Base-by-base conservation (phyloP, 352 stramenopile species). In the Thraustotheca clavata region DNA sequence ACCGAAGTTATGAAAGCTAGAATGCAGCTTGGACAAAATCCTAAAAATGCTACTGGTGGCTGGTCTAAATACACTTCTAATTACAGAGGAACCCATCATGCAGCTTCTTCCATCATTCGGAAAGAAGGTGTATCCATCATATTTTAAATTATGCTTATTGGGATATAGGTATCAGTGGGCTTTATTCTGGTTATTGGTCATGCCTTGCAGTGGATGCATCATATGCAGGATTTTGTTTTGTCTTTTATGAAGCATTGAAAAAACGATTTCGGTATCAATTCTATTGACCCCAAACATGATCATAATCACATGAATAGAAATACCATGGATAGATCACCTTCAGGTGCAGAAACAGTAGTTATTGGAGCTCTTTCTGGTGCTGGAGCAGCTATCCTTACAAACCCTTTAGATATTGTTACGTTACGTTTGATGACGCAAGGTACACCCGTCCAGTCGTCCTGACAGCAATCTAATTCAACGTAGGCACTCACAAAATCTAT, bases 381-480 rank as follows among this genome's bases (percentile, higher is more conserved):
- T 38, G 59, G 73, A 16, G 70, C 84, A 4, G 84, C 80, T 18
- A 85, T 91, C 59, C 62, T 91, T 60, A 90, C 84, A 2, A 91
- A 93, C 71, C 84, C 84, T 39, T 62, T 93, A 43, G 84, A 93
- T 61, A 75, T 91, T 7, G 80, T 90, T 47, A 90, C 79, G 2
- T 74, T 91, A 55, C 79, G 83, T 0, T 75, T 93, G 59, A 93
- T 94, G 84, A 91, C 82, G 9, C 82, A 90, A 65, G 85, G 55
- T 62, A 62, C 11, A 5, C 16, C 20, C 38, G 38, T 43, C 38
- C 38, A 16, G 38, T 43, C 38, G 20, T 20, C 38, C 16, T 20
- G 38, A 18, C 38, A 20, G 20, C 20, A 20, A 20, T 43, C 38
- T 20, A 70, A 11, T 29, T 40, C 14, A 16, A 24, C 4, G n/a